phyloP scores from a whole-genome alignment of 768 basidiomycete species.

The Amanita pseudoporphyria region DNA sequence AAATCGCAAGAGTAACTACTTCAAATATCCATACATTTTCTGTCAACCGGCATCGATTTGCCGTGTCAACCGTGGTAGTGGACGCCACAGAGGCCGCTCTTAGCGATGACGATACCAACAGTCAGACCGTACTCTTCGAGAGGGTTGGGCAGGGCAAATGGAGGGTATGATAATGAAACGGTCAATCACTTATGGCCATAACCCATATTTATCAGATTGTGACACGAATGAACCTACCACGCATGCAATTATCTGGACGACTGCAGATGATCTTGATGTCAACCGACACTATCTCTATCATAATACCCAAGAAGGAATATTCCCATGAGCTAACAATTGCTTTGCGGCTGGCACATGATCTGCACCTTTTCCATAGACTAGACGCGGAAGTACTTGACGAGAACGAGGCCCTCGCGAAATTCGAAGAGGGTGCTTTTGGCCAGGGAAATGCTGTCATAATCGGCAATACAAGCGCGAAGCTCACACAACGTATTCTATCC shows the following conservation, averaged over 20 bases:
- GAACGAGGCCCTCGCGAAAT: slow-evolving; percentile 22
- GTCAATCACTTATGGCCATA: too few relatives aligned
- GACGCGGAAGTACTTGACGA: slow-evolving; percentile 52
- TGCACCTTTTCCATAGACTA: slow-evolving; percentile 59
- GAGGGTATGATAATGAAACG: neutral
- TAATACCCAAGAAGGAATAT: slow-evolving; percentile 32
- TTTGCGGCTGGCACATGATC: slow-evolving; percentile 54
- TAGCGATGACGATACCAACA: neutral
- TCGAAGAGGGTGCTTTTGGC: slow-evolving; percentile 16
- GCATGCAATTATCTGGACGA: slow-evolving; percentile 35
- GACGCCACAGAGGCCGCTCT: neutral
- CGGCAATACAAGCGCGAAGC: slow-evolving; percentile 27
- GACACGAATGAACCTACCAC: neutral
- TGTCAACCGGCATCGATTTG: neutral
- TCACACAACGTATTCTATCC: slow-evolving; percentile 24
- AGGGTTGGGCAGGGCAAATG: neutral
- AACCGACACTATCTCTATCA: slow-evolving; percentile 40
- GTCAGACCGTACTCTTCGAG: neutral
- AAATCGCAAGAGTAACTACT: slow-evolving; percentile 3
- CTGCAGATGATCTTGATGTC: slow-evolving; percentile 59
- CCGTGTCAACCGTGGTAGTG: neutral
- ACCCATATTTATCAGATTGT: slow-evolving; percentile 2
- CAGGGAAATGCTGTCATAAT: slow-evolving; percentile 52
- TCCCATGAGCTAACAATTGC: slow-evolving; percentile 43
- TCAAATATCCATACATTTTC: slow-evolving; percentile 11